A percentile compares a stretch with the other conserved stretches of the same genome.
phyloP scores from a whole-genome alignment of 495 filamentous ascomycete species.

The Penicillium maclennaniae region DNA sequence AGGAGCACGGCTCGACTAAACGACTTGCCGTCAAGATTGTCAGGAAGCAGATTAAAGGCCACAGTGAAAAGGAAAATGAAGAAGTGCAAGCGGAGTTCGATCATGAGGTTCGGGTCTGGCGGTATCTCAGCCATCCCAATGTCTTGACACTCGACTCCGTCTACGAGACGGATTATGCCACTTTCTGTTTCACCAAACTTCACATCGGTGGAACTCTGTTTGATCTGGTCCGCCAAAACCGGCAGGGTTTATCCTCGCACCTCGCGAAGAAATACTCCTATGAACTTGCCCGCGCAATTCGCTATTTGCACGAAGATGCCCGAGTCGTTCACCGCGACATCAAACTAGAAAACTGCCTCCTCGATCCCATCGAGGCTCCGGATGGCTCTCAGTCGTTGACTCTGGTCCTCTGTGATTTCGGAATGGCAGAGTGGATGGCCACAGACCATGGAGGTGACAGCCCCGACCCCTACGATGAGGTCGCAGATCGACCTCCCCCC shows the following conservation, averaged over 20 bases:
- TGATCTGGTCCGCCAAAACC: conserved; percentile 59
- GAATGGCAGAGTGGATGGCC: conserved; percentile 68
- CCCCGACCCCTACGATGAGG: conserved; percentile 48
- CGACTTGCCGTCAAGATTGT: conserved; percentile 70
- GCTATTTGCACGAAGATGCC: conserved; percentile 72
- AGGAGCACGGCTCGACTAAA: conserved; percentile 48
- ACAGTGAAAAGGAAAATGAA: conserved; percentile 62
- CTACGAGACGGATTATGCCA: conserved; percentile 67
- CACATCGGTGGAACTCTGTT: conserved; percentile 68
- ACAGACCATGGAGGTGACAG: conserved; percentile 48
- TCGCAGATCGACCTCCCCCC: conserved; percentile 42
- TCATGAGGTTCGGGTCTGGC: conserved; percentile 69
- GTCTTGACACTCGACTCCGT: conserved; percentile 64
- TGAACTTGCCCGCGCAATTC: conserved; percentile 64
- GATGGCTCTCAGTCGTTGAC: conserved; percentile 50
- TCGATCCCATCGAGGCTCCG: conserved; percentile 50
- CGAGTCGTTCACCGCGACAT: conserved; percentile 69
- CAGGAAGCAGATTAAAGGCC: conserved; percentile 54
- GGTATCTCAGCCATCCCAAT: conserved; percentile 62
- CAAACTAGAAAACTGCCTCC: conserved; percentile 73
- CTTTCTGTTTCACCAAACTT: conserved; percentile 69
- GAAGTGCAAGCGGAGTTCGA: conserved; percentile 69
- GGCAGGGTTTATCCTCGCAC: conserved; percentile 48
- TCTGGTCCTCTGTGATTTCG: conserved; percentile 69
- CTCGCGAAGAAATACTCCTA: conserved; percentile 62